These are phyloP conservation scores for Neonectria neomacrospora DNA, from an alignment of 2,329 filamentous ascomycete species.

Conservation along the genomic window DNA sequence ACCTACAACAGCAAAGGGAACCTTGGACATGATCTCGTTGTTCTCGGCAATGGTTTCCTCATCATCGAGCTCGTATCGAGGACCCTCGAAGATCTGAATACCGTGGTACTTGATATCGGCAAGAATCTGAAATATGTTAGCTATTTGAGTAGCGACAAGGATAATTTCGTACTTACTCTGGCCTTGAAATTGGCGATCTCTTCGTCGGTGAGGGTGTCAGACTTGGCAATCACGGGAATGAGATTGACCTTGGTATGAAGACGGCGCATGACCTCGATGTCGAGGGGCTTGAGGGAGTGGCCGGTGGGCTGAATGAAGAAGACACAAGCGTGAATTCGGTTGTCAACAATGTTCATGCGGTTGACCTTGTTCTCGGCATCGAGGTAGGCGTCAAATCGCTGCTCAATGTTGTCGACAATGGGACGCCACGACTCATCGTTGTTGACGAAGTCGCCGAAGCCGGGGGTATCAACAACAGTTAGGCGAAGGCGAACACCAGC, in stretches of 20 bases:
- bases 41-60: slow-evolving; percentile 99
- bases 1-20: slow-evolving; percentile 97
- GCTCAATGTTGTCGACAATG: slow-evolving; percentile 99
- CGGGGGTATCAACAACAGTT: slow-evolving; percentile 97
- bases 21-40: slow-evolving; percentile 99
- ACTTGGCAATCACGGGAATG: slow-evolving; percentile 98
- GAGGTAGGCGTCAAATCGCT: slow-evolving; percentile 97
- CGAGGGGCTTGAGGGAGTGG: slow-evolving; percentile 96
- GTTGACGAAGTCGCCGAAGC: slow-evolving; percentile 99
- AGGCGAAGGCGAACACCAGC: slow-evolving; percentile 95
- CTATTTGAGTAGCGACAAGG: background rate
- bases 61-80: slow-evolving; percentile 97
- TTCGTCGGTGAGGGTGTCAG: slow-evolving; percentile 96
- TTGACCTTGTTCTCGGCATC: slow-evolving; percentile 99
- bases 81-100: slow-evolving; percentile 99
- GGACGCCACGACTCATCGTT: slow-evolving; percentile 99
- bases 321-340: slow-evolving; percentile 97
- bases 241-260: slow-evolving; percentile 99
- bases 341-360: slow-evolving; percentile 99
- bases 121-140: slow-evolving; percentile 75
- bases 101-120: slow-evolving; percentile 96
- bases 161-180: slow-evolving; percentile 73
- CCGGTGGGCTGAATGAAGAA: slow-evolving; percentile 99
- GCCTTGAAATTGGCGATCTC: slow-evolving; percentile 96
- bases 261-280: slow-evolving; percentile 99